Conservation (phyloP, 169 alveolate species). For the Cryptosporidium baileyi region DNA sequence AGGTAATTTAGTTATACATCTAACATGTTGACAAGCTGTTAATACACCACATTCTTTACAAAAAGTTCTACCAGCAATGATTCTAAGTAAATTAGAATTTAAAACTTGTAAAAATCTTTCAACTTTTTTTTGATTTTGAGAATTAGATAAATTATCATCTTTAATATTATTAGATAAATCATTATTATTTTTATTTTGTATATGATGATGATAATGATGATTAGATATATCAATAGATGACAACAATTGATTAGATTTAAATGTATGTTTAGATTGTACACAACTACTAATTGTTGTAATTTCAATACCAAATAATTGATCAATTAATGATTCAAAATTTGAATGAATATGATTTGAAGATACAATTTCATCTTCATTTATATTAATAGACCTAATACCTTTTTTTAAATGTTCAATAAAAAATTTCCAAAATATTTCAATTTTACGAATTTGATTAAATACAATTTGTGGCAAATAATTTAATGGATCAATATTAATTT, state of each 20-base stretch:
- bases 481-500: background rate
- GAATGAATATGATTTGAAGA: background rate
- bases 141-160: background rate
- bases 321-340: background rate
- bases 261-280: slow-evolving; percentile 10
- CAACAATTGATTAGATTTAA: background rate
- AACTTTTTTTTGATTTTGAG: background rate
- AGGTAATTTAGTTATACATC: slow-evolving; percentile 27
- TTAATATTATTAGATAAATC: background rate
- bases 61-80: slow-evolving; percentile 33
- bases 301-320: slow-evolving; percentile 7
- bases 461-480: background rate
- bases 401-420: slow-evolving; percentile 4
- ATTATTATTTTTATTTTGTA: background rate
- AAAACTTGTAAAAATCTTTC: slow-evolving; percentile 11
- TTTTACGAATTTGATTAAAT: slow-evolving; percentile 24
- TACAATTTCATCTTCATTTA: background rate
- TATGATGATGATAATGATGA: background rate
- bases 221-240: background rate
- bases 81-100: slow-evolving; percentile 1
- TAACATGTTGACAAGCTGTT: slow-evolving; percentile 57
- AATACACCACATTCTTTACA: slow-evolving; percentile 20
- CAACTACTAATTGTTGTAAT: slow-evolving; percentile 45
- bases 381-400: background rate
- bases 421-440: slow-evolving; percentile 41